A percentile compares a stretch with the other conserved stretches of the same genome.
Evolutionary conservation across 768 basidiomycete genomes (phyloP).

Genomic region (Boletus rex-veris): DNA sequence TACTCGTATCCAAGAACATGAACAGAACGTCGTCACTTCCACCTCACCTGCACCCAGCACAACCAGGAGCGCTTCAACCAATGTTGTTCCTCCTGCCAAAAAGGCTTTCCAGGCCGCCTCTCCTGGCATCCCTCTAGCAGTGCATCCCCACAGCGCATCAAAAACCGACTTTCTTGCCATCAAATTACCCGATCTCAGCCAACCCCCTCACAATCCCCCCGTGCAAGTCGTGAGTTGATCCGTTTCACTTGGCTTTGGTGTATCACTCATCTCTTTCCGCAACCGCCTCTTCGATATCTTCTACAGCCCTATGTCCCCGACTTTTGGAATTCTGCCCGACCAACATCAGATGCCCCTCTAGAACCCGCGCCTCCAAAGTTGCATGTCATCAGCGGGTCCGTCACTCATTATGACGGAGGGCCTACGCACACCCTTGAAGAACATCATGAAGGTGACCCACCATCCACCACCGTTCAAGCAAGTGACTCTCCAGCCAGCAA

Average conservation of each 20-base stretch:
- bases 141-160: slow-evolving; percentile 14
- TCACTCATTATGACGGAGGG: slow-evolving; percentile 46
- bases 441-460: slow-evolving; percentile 6
- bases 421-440: slow-evolving; percentile 42
- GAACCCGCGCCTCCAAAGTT: slow-evolving; percentile 42
- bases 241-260: slow-evolving; percentile 3
- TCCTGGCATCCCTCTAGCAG: slow-evolving; percentile 42
- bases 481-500: slow-evolving; percentile 14
- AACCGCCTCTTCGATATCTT: no score
- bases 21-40: slow-evolving; percentile 31
- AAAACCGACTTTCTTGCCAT: slow-evolving; percentile 43
- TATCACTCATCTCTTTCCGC: slow-evolving; percentile 2
- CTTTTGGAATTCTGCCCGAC: slow-evolving; percentile 52
- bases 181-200: slow-evolving; percentile 54
- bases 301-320: slow-evolving; percentile 57
- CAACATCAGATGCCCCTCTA: slow-evolving; percentile 27
- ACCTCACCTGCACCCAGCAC: slow-evolving; percentile 14
- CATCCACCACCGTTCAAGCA: background rate
- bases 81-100: slow-evolving; percentile 20
- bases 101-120: slow-evolving; percentile 30
- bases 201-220: slow-evolving; percentile 39
- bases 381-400: slow-evolving; percentile 45
- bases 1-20: slow-evolving; percentile 51
- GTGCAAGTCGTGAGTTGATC: slow-evolving; percentile 55
- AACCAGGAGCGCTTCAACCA: slow-evolving; percentile 26